A percentile compares a stretch with the other conserved stretches of the same genome.
Evolutionary conservation across 805 yeast genomes (phyloP).

Genomic region (Myxozyma vanderwaltii): DNA sequence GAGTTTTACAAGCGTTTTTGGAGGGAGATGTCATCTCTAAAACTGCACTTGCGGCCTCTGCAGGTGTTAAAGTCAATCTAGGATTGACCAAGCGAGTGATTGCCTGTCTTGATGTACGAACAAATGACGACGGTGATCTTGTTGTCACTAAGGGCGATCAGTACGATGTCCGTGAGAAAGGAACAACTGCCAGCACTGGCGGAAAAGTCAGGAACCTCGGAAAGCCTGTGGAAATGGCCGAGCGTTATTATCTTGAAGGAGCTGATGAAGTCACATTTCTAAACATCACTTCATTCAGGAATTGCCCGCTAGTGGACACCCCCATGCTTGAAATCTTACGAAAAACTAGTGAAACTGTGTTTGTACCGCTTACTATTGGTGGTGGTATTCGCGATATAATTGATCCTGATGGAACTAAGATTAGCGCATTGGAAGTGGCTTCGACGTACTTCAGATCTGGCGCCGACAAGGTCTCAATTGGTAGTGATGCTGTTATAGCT

Average conservation of each 20-base stretch:
- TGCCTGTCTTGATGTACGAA: slow-evolving; percentile 96
- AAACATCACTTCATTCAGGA: slow-evolving; percentile 93
- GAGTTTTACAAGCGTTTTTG: slow-evolving; percentile 72
- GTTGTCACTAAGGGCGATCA: slow-evolving; percentile 99
- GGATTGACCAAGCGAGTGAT: slow-evolving; percentile 89
- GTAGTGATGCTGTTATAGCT: slow-evolving; percentile 93
- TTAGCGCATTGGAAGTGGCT: slow-evolving; percentile 90
- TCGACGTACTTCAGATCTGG: slow-evolving; percentile 91
- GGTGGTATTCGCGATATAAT: slow-evolving; percentile 93
- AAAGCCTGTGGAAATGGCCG: slow-evolving; percentile 93
- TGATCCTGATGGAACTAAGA: slow-evolving; percentile 77
- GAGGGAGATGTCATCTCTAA: slow-evolving; percentile 42
- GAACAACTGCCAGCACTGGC: slow-evolving; percentile 38
- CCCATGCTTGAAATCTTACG: slow-evolving; percentile 93
- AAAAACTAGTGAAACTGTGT: slow-evolving; percentile 81
- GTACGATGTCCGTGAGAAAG: slow-evolving; percentile 89
- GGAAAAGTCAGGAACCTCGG: slow-evolving; percentile 87
- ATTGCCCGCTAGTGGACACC: slow-evolving; percentile 87
- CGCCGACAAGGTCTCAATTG: slow-evolving; percentile 97
- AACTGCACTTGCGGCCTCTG: not conserved
- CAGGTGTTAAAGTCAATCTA: not conserved
- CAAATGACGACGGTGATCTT: slow-evolving; percentile 90
- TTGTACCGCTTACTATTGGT: slow-evolving; percentile 97
- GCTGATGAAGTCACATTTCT: slow-evolving; percentile 96
- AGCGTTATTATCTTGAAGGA: slow-evolving; percentile 86